Evolutionary conservation across 441 rosid species (phyloP), one percentile per base, ranked within the genome.

Genomic region (Mallotus japonicus): DNA sequence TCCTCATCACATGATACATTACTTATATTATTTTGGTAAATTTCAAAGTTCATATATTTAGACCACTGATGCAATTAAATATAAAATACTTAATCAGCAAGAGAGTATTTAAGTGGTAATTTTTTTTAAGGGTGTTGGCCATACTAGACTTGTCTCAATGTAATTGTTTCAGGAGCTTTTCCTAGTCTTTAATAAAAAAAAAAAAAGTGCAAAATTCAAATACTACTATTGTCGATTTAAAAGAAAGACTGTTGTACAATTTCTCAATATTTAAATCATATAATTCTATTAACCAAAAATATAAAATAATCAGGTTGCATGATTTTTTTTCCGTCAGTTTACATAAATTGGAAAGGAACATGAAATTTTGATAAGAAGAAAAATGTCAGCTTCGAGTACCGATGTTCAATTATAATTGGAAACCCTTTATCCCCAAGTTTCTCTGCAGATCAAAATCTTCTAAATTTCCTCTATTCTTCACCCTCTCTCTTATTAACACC

Each of bases 311-410:
- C 28, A 70, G 62, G 42, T 57, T 67, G 78, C 82, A 71, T 78
- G 84, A 49, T 49, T 56, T 72, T 28, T 17, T 40, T 8, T 56
- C 37, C n/a, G 1, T 49, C 14, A 50, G 2, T 19, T 40, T 6
- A 20, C 16, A 55, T 47, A 57, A 42, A 55, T 62, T 40, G 53
- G 32, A 20, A 50, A 71, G 74, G 56, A 73, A 54, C 56, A 63
- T 57, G 69, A 65, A 76, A 69, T 0, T 37, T 65, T 49, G 32
- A 56, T 57, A 68, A 63, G 69, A 76, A 74, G 59, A 54, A 70
- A 32, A 70, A 32, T 81, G 79, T 77, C 83, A 79, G 79, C 72
- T 78, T 72, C 78, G 76, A 76, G 80, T 80, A 77, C 83, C 84
- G 44, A 78, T 73, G 80, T 78, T 76, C 84, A 80, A 77, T 67